Conservation (phyloP, 1,284 basidiomycete genomes). For the Entoloma clypeatum region DNA sequence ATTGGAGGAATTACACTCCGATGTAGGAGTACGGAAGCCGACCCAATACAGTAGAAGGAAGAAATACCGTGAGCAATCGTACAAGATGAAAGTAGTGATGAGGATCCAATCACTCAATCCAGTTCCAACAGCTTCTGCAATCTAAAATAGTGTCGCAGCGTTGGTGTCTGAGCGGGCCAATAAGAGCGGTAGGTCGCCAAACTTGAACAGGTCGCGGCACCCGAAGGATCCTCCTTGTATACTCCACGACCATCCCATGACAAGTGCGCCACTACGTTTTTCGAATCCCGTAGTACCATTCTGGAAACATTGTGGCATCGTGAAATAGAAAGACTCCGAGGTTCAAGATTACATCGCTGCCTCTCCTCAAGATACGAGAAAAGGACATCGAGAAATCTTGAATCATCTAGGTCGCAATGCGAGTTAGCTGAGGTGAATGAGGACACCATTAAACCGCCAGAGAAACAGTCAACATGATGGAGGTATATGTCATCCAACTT, state of each 20-base stretch:
- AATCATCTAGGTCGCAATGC: slow-evolving; percentile 34
- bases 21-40: too few relatives aligned
- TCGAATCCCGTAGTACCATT: slow-evolving; percentile 23
- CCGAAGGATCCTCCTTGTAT: slow-evolving; percentile 11
- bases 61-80: neutral
- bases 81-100: too few relatives aligned
- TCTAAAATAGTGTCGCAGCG: slow-evolving; percentile 18
- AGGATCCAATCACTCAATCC: too few relatives aligned
- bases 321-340: slow-evolving; percentile 33
- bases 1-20: too few relatives aligned
- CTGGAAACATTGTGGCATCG: slow-evolving; percentile 27
- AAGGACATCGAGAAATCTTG: slow-evolving; percentile 36
- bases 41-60: too few relatives aligned
- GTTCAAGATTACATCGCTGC: slow-evolving; percentile 20
- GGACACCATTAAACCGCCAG: slow-evolving; percentile 36
- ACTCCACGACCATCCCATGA: slow-evolving; percentile 21
- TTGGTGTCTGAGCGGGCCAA: slow-evolving; percentile 15
- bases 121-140: slow-evolving; percentile 18
- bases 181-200: slow-evolving; percentile 15
- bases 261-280: slow-evolving; percentile 26
- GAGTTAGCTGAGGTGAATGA: slow-evolving; percentile 28
- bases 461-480: slow-evolving; percentile 33
- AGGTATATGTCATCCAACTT: slow-evolving; percentile 34
- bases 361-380: slow-evolving; percentile 25
- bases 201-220: slow-evolving; percentile 10